Conservation (phyloP, 2,329 filamentous ascomycete species). For the Ceratocystis cacaofunesta region DNA sequence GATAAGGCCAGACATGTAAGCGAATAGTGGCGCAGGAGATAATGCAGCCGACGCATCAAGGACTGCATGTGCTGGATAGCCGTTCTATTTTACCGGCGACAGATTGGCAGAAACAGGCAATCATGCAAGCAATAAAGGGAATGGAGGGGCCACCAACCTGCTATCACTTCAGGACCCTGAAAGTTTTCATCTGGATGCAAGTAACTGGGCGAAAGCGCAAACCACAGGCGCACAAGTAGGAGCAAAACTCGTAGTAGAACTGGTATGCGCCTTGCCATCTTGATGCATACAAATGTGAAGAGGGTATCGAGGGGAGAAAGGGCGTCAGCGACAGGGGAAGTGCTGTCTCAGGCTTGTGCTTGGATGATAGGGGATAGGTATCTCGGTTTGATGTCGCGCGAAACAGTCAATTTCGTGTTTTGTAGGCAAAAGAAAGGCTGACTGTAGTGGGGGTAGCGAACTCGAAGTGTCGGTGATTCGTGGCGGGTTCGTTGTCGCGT, state of each 20-base stretch:
- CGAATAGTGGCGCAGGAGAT: background rate
- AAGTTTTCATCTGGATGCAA: slow-evolving; percentile 98
- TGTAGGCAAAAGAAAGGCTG: background rate
- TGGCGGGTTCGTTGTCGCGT: background rate
- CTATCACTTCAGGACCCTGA: slow-evolving; percentile 92
- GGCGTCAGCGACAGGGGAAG: background rate
- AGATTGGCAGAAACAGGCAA: background rate
- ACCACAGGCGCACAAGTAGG: slow-evolving; percentile 77
- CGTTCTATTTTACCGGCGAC: background rate
- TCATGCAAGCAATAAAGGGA: background rate
- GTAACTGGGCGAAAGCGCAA: slow-evolving; percentile 88
- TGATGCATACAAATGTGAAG: background rate
- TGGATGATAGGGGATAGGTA: background rate
- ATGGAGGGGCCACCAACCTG: slow-evolving; percentile 46
- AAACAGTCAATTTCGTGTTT: background rate
- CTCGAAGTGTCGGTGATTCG: background rate
- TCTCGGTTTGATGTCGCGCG: background rate
- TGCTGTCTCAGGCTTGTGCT: background rate
- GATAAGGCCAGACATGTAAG: background rate
- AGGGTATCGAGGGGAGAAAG: background rate
- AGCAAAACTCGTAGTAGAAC: slow-evolving; percentile 41
- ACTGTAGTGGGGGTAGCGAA: background rate
- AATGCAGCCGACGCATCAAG: background rate
- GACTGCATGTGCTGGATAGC: background rate
- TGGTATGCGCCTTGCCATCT: slow-evolving; percentile 14